Conservation (phyloP, 306 rosid species). For the Casuarina cunninghamiana region DNA sequence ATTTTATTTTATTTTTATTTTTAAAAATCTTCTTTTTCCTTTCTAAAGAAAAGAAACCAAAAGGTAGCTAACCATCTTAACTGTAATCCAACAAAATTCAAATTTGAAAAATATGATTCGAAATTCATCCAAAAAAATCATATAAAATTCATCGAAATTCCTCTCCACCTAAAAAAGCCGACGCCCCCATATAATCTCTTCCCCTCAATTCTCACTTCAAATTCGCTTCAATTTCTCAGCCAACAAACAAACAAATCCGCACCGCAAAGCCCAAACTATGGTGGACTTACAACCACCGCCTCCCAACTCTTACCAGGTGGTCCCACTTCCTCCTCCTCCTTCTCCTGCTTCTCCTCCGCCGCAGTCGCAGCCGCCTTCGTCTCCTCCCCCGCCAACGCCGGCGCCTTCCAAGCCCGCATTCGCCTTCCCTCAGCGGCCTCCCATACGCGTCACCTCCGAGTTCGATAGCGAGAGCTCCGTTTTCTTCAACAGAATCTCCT, state of each 20-base stretch:
- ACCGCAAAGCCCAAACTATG: constrained; percentile 5
- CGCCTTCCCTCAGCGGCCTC: constrained; percentile 55
- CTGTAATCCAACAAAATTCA: too few species aligned
- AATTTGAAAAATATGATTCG: background rate
- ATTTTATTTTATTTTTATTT: background rate
- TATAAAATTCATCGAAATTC: background rate
- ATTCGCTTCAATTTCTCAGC: background rate
- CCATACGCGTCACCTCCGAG: constrained; percentile 67
- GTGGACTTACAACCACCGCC: constrained; percentile 39
- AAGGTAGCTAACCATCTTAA: too few species aligned
- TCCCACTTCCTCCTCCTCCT: background rate
- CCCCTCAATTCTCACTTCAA: background rate
- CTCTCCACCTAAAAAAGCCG: background rate
- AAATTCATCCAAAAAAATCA: background rate
- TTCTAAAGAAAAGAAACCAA: too few species aligned
- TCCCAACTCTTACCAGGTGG: constrained; percentile 43
- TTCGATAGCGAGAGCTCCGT: constrained; percentile 79
- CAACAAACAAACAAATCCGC: background rate
- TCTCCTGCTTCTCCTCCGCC: constrained; percentile 8
- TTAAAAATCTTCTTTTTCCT: too few species aligned
- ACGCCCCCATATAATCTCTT: background rate
- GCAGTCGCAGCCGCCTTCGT: background rate
- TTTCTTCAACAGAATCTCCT: constrained; percentile 77
- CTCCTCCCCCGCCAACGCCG: constrained; percentile 22
- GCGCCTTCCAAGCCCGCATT: constrained; percentile 38